Conservation (phyloP, 805 yeast genomes). For the Ogataea kodamae region DNA sequence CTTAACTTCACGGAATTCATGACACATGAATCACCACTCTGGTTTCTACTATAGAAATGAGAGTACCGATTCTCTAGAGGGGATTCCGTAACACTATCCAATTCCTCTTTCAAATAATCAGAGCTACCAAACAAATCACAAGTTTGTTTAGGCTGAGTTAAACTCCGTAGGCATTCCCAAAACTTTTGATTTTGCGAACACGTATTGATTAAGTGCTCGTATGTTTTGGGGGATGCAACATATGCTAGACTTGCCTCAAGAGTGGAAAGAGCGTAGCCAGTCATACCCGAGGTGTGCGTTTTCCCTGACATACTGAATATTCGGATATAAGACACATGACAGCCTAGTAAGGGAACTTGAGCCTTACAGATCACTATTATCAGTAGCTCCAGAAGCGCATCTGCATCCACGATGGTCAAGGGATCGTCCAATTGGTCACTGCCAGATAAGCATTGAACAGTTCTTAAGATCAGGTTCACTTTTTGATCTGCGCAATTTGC, state of each 20-base stretch:
- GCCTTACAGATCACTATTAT: constrained; percentile 69
- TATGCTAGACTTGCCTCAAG: constrained; percentile 77
- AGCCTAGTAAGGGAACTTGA: constrained; percentile 52
- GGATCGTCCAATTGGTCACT: constrained; percentile 1
- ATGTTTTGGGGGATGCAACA: constrained; percentile 40
- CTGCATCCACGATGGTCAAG: constrained; percentile 55
- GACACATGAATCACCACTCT: constrained; percentile 68
- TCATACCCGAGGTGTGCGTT: constrained; percentile 52
- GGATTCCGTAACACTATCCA: too few relatives aligned
- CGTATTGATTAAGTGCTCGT: constrained; percentile 35
- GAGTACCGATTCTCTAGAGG: too few relatives aligned
- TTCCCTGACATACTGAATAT: constrained; percentile 46
- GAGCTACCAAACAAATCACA: too few relatives aligned
- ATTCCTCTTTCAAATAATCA: too few relatives aligned
- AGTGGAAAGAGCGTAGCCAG: constrained; percentile 78
- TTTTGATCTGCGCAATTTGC: constrained; percentile 48
- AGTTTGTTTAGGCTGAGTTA: too few relatives aligned
- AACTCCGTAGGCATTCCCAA: too few relatives aligned
- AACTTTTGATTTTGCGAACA: constrained; percentile 49
- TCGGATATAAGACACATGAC: constrained; percentile 64
- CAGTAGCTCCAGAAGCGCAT: constrained; percentile 68
- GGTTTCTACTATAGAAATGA: constrained; percentile 42
- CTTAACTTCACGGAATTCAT: constrained; percentile 55
- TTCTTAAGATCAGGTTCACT: constrained; percentile 44
- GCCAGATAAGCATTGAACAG: constrained; percentile 54